phyloP scores from a whole-genome alignment of 768 basidiomycete genomes.

The Cantharellus anzutake region DNA sequence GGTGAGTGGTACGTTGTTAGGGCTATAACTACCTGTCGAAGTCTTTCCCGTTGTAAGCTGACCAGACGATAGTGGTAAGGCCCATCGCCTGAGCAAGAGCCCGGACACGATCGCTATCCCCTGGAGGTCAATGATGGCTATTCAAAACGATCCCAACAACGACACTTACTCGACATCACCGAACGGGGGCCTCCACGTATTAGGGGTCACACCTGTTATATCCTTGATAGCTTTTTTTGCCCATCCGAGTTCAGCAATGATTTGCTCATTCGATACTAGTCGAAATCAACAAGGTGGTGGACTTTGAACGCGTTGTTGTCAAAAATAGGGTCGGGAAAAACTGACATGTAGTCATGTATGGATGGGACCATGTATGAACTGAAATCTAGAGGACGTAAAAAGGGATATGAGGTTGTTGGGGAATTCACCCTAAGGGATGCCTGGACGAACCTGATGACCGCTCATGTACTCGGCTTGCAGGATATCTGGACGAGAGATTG shows the following conservation, averaged over 20 bases:
- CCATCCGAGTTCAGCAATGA: slow-evolving; percentile 90
- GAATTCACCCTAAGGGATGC: background rate
- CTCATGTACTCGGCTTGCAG: slow-evolving; percentile 39
- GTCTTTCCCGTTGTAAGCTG: background rate
- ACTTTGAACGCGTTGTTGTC: background rate
- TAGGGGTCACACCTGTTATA: slow-evolving; percentile 24
- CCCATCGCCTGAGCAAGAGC: slow-evolving; percentile 85
- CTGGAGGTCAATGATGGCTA: background rate
- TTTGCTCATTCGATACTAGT: slow-evolving; percentile 51
- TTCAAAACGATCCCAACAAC: too few relatives aligned
- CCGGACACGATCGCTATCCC: slow-evolving; percentile 54
- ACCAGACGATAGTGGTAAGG: slow-evolving; percentile 77
- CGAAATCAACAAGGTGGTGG: background rate
- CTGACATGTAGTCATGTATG: slow-evolving; percentile 15
- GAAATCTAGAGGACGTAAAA: slow-evolving; percentile 15
- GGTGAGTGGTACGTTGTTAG: too few relatives aligned
- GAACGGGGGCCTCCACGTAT: slow-evolving; percentile 24
- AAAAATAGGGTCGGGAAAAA: slow-evolving; percentile 1
- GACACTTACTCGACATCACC: slow-evolving; percentile 49
- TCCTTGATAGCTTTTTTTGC: slow-evolving; percentile 70
- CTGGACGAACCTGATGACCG: slow-evolving; percentile 13
- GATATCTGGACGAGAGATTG: slow-evolving; percentile 55
- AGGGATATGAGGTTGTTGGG: background rate
- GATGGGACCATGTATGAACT: slow-evolving; percentile 87
- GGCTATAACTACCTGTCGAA: background rate